Evolutionary conservation across 805 yeast species (phyloP), one percentile per base, ranked within the genome.

Genomic region (Cyberlindnera japonica): DNA sequence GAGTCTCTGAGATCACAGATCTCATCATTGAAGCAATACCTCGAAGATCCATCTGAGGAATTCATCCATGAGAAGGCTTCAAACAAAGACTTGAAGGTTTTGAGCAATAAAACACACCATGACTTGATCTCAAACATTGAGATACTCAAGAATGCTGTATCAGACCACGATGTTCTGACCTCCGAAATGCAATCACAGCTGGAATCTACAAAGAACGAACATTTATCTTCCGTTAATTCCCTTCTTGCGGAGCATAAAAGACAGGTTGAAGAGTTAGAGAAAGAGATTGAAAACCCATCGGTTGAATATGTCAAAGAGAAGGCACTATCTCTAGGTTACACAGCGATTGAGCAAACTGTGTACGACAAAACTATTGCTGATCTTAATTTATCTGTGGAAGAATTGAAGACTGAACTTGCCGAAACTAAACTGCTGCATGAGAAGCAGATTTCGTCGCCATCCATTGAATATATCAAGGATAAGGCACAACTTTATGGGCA

Each of bases 251-350:
- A 22, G 24, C 24, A 22, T 22, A 8, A 22, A 12, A 22, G 11
- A 22, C 24, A 33, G 22, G 30, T 38, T 16, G 41, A 38, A 18
- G 41, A 41, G 16, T 30, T 51, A 20, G 26, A 43, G 33, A 25
- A 20, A 4, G 3, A 26, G 43, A 27, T 54, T 12, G 46, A 45
- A 6, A 40, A 44, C 5, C 75, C 77, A 7, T 52, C 63, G 15
- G 41, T 49, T 9, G 67, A 57, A 3, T 54, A 52, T 34, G 40
- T 65, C 19, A 49, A 41, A 31, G 47, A 45, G 17, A 59, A 58
- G 33, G 64, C 71, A 9, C 19, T 35, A 5, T 40, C 23, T 7
- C 39, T 44, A 17, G 44, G 44, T 13, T 33, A 25, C 33, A 32
- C 44, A 15, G 9, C 41, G 1, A 15, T 35, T 2, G 41, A 48